Evolutionary conservation across 768 basidiomycete species (phyloP), one percentile per base, ranked within the genome.

Genomic region (Krasilnikovozyma curviuscula): DNA sequence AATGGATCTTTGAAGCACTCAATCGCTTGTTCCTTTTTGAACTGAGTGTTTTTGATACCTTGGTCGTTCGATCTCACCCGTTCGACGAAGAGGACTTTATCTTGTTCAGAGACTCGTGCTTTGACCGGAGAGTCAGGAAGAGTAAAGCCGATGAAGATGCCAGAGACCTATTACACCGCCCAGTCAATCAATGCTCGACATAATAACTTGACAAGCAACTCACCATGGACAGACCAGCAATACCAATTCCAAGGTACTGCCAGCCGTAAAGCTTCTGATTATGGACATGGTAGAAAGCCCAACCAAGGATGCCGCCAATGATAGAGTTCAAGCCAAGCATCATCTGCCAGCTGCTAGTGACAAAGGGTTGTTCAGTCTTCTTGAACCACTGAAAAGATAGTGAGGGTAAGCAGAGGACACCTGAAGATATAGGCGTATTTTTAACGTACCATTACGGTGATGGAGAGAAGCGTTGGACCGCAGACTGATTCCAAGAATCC

Each of bases 391-490:
- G n/a, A n/a, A n/a, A n/a, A n/a, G n/a, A n/a, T n/a, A n/a, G n/a
- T n/a, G n/a, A n/a, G n/a, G n/a, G n/a, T n/a, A n/a, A n/a, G n/a
- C n/a, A n/a, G n/a, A n/a, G n/a, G n/a, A n/a, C n/a, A n/a, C n/a
- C n/a, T n/a, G n/a, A n/a, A n/a, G n/a, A n/a, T n/a, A n/a, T n/a
- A n/a, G n/a, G n/a, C n/a, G n/a, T n/a, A n/a, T n/a, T n/a, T n/a
- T n/a, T n/a, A n/a, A n/a, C n/a, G n/a, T n/a, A n/a, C n/a, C 71
- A 73, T 72, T 30, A 69, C 69, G 7, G 72, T 69, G 64, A 72
- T 54, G 49, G 65, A 70, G 23, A 71, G 68, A 47, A 71, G 70
- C 3, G 69, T 68, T 7, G 70, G 70, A 53, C 70, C 70, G 48
- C 71, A 71, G 25, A 71, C 67, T 44, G 66, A 67, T 56, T 72